A percentile compares a stretch with the other conserved stretches of the same genome.
Evolutionary conservation across 305 asterid species (phyloP).

Genomic region (Fraxinus platypoda): DNA sequence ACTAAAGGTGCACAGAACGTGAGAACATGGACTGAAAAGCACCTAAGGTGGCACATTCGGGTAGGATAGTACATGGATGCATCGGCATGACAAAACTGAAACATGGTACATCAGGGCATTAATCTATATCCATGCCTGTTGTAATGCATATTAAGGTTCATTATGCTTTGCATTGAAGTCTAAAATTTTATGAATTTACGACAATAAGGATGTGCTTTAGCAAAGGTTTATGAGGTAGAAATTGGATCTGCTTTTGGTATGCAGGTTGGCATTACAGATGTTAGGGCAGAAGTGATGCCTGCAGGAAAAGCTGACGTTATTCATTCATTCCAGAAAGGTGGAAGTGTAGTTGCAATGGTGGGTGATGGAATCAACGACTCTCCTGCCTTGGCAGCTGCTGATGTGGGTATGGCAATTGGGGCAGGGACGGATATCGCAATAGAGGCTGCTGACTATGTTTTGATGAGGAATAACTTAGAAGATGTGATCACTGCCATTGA

Average conservation of each 20-base stretch:
- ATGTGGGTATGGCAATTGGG: conserved; percentile 98
- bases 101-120: neutral
- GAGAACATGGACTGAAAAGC: neutral
- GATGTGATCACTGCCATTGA: conserved; percentile 97
- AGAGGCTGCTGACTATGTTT: conserved; percentile 97
- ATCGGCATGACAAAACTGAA: neutral
- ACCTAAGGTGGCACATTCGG: neutral
- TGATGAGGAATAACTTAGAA: conserved; percentile 89
- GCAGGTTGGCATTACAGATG: conserved; percentile 92
- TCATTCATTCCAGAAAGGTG: conserved; percentile 74
- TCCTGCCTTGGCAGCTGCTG: conserved; percentile 97
- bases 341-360: conserved; percentile 92
- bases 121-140: neutral
- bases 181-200: neutral
- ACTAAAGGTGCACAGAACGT: neutral
- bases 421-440: conserved; percentile 98
- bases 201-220: neutral
- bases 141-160: neutral
- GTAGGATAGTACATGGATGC: neutral
- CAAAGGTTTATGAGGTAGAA: neutral
- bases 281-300: conserved; percentile 98
- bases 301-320: conserved; percentile 97
- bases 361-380: conserved; percentile 99
- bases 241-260: conserved; percentile 11
- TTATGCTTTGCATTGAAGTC: neutral